Evolutionary conservation across 2,329 filamentous ascomycete genomes (phyloP), one percentile per base, ranked within the genome.

Genomic region (Karstenula rhodostoma): DNA sequence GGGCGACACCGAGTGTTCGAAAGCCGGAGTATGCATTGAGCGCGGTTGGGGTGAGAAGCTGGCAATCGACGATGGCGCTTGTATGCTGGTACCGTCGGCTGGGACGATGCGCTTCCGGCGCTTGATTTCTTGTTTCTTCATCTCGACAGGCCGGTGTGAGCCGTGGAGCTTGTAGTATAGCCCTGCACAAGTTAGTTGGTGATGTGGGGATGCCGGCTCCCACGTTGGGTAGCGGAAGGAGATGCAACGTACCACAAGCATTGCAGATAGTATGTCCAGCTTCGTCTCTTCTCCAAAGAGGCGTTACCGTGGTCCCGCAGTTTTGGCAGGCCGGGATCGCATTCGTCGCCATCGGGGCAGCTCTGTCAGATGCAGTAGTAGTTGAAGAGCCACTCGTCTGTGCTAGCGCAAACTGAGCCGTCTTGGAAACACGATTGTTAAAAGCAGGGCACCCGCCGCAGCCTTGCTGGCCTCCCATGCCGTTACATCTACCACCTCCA

Each of bases 101-200:
- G 94, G 94, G 46, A 98, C 94, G 6, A 98, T 93, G 60, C 95
- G 89, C 83, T 98, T 98, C 62, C 95, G 86, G 63, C 95, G 88
- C 79, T 99, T 98, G 77, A 99, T 99, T 27, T 96, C 91, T 3
- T 93, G 91, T 78, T 97, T 98, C 79, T 98, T 99, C 95, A 99
- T 98, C n/a, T 93, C 93, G 5, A 95, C 92, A 0, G 95, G 95
- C 44, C 95, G 87, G 78, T 97, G 94, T 32, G 93, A 89, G 57
- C 94, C 94, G 75, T 99, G 95, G 2, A 99, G 87, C 78, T 98
- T 98, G 81, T 96, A 93, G 78, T 99, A 99, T 3, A 99, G 82
- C 4, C 94, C 93, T 97, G 25, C 9, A 12, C n/a, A 27, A 22
- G 40, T 72, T 61, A 72, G 71, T 52, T 43, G 44, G 57, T 19